Evolutionary conservation across 2,329 filamentous ascomycete genomes (phyloP), one percentile per base, ranked within the genome.

Genomic region (Colletotrichum kahawae): DNA sequence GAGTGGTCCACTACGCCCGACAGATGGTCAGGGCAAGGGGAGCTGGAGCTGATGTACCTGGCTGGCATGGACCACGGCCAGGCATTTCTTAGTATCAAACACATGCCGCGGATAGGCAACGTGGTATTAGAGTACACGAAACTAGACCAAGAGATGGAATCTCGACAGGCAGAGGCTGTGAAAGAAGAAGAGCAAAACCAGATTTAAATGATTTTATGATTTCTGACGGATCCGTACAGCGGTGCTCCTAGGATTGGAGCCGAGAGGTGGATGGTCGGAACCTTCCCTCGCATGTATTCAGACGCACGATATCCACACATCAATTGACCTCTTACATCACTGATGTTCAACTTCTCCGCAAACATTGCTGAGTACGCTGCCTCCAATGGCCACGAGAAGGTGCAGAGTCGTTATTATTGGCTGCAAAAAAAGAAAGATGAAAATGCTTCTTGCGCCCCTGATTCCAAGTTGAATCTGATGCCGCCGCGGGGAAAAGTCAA

Each of bases 31-130:
- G 80, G 80, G 6, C 66, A 66, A 36, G 74, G 70, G 48, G 79
- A 79, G 71, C 60, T 80, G 24, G 79, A 79, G 70, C 78, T 81
- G 14, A 71, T 80, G 48, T 81, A 80, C 70, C 71, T 80, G 43
- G 70, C 74, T n/a, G 78, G 77, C 54, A 71, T 69, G 70, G 79
- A 80, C 63, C 79, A 81, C 70, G 79, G 79, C 13, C 79, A 81
- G 73, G 71, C 68, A 3, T 75, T 77, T 12, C 62, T 77, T 12
- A 73, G 75, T 33, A 33, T 65, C 24, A 71, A 66, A n/a, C 43
- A 74, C 12, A 72, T 77, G 71, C 71, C 65, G 31, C 71, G 64
- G 33, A 69, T 77, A 24, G 66, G 27, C 3, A 75, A 67, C 5
- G 75, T 73, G 2, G 72, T 77, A 5, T 5, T 71, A 18, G 38